These are phyloP conservation scores for Chimonanthus salicifolius DNA, from an alignment of 164 flowering plant genomes.

Conservation along the genomic window DNA sequence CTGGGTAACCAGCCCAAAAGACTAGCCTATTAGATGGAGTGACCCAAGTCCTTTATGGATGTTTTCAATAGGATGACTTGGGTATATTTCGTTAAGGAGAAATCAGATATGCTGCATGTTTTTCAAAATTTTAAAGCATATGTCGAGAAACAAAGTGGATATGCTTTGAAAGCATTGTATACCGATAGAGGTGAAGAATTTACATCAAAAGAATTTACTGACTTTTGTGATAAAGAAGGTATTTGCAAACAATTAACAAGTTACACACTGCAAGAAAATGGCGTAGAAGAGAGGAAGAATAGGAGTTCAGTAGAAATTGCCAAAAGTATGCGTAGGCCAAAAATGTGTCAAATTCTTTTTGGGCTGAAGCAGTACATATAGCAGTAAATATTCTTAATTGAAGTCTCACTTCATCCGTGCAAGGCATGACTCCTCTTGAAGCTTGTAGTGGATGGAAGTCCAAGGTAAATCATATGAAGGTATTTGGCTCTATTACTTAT, in stretches of 20 bases:
- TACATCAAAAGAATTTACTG: not conserved
- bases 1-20: no score
- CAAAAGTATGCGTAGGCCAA: conserved; percentile 10
- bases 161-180: not conserved
- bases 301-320: not conserved
- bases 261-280: not conserved
- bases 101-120: no score
- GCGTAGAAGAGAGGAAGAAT: not conserved
- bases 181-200: not conserved
- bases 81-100: no score
- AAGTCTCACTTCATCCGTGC: not conserved
- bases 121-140: not conserved
- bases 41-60: no score
- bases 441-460: conserved; percentile 5
- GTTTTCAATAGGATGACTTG: no score
- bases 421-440: conserved; percentile 1
- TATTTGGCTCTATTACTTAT: conserved; percentile 4
- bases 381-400: not conserved
- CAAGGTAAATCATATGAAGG: not conserved
- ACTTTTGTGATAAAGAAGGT: not conserved
- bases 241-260: not conserved
- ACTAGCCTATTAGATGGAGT: no score
- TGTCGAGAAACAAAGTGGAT: conserved; percentile 1
- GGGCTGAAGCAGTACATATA: not conserved
- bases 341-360: not conserved